Percentiles rank a stretch among this genome's conserved stretches.
Conservation (phyloP, 2,329 filamentous ascomycete species). For the Neophaeococcomyces aloes region DNA sequence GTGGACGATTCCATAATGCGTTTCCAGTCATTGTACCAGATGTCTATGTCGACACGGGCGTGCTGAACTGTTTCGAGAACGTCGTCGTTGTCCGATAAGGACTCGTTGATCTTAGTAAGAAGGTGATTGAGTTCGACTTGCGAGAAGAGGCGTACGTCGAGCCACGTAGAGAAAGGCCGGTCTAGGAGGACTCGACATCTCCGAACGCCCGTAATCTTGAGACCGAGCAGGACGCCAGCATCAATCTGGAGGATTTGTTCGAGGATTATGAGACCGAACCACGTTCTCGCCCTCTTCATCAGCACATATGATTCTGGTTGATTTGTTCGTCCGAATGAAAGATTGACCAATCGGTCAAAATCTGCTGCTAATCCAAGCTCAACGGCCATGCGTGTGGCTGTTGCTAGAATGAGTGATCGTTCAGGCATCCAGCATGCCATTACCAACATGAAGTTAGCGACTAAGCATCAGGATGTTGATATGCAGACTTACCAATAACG, state of each 20-base stretch:
- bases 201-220: constrained; percentile 30
- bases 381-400: constrained; percentile 42
- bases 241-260: constrained; percentile 42
- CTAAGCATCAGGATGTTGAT: not conserved
- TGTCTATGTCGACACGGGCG: constrained; percentile 38
- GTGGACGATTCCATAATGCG: constrained; percentile 24
- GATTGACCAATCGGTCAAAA: constrained; percentile 24
- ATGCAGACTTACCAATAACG: constrained; percentile 29
- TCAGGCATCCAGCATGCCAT: constrained; percentile 45
- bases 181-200: constrained; percentile 38
- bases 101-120: constrained; percentile 27
- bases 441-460: constrained; percentile 20
- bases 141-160: constrained; percentile 44
- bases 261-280: constrained; percentile 44
- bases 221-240: constrained; percentile 36
- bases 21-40: constrained; percentile 32
- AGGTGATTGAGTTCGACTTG: constrained; percentile 35
- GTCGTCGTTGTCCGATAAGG: constrained; percentile 28
- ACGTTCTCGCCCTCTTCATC: constrained; percentile 38
- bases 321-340: constrained; percentile 1
- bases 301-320: constrained; percentile 25
- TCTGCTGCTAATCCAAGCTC: constrained; percentile 38
- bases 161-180: constrained; percentile 33
- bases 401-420: constrained; percentile 40
- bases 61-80: constrained; percentile 34